Percentiles rank a stretch among this genome's conserved stretches.
These are phyloP conservation scores for Tulasnella sp. DNA, from an alignment of 768 basidiomycete species.

Conservation along the genomic window DNA sequence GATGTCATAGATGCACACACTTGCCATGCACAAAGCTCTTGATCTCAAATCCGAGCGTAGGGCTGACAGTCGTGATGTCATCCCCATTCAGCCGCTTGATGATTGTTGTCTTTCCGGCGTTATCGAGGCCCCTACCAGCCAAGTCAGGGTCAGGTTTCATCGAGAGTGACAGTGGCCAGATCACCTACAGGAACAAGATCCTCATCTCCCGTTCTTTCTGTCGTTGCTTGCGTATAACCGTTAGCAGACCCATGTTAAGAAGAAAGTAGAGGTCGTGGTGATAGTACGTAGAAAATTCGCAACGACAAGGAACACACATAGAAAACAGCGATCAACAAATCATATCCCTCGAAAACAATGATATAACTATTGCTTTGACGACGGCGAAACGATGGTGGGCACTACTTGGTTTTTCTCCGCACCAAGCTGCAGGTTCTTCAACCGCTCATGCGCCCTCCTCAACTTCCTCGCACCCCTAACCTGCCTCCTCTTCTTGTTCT, in stretches of 20 bases:
- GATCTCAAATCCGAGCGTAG: conserved; percentile 97
- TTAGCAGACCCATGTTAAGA: conserved; percentile 74
- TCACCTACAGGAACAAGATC: conserved; percentile 73
- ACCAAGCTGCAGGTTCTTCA: conserved; percentile 40
- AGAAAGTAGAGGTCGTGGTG: too few relatives aligned
- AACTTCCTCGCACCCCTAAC: conserved; percentile 24
- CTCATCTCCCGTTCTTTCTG: conserved; percentile 96
- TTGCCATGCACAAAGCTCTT: conserved; percentile 88
- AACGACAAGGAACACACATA: too few relatives aligned
- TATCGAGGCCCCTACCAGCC: conserved; percentile 74
- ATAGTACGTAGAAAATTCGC: too few relatives aligned
- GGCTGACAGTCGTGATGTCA: conserved; percentile 77
- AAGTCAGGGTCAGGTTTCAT: background rate
- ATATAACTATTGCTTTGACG: too few relatives aligned
- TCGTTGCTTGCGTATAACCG: conserved; percentile 92
- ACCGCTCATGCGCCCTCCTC: conserved; percentile 38
- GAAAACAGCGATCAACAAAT: too few relatives aligned
- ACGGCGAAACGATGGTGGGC: conserved; percentile 25
- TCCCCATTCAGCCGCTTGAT: conserved; percentile 90
- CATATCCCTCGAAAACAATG: too few relatives aligned
- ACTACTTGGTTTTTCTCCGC: conserved; percentile 52
- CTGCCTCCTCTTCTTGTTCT: conserved; percentile 12
- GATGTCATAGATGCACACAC: too few relatives aligned
- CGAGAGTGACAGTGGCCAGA: background rate
- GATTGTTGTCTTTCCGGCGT: conserved; percentile 98